A percentile compares a stretch with the other conserved stretches of the same genome.
Evolutionary conservation across 2,329 filamentous ascomycete species (phyloP).

Genomic region (Alternaria triticina): DNA sequence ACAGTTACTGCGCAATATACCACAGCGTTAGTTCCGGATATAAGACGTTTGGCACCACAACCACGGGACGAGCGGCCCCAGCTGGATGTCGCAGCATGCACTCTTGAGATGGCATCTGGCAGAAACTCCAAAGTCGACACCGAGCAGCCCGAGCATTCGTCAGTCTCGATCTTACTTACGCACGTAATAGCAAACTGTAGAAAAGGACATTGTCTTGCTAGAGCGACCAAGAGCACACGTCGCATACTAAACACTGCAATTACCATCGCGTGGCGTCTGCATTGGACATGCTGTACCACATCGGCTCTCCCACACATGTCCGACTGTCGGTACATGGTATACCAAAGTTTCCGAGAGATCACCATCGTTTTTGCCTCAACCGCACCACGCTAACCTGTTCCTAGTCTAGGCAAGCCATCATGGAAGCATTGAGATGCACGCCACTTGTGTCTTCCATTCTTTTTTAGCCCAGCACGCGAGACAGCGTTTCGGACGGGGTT

Average conservation of each 20-base stretch:
- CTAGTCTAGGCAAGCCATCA: neutral
- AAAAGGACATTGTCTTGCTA: neutral
- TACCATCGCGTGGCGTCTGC: neutral
- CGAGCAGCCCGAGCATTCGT: neutral
- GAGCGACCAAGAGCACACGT: neutral
- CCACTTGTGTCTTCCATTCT: constrained; percentile 3
- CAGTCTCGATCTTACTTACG: neutral
- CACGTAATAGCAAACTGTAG: neutral
- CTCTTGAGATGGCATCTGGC: neutral
- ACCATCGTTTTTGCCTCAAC: neutral
- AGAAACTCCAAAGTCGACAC: neutral
- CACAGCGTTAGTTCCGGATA: neutral
- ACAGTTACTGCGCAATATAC: neutral
- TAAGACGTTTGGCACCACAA: neutral
- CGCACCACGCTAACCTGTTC: constrained; percentile 9
- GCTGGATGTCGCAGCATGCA: neutral
- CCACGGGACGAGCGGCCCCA: neutral
- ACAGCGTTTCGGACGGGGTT: neutral
- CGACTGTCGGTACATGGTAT: constrained; percentile 2
- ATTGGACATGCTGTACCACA: neutral
- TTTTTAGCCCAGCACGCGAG: neutral
- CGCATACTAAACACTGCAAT: neutral
- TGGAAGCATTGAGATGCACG: neutral
- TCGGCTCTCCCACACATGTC: constrained; percentile 13
- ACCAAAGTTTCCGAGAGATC: constrained; percentile 10